Evolutionary conservation across 2,329 filamentous ascomycete species (phyloP).

Genomic region (Claviceps digitariae): DNA sequence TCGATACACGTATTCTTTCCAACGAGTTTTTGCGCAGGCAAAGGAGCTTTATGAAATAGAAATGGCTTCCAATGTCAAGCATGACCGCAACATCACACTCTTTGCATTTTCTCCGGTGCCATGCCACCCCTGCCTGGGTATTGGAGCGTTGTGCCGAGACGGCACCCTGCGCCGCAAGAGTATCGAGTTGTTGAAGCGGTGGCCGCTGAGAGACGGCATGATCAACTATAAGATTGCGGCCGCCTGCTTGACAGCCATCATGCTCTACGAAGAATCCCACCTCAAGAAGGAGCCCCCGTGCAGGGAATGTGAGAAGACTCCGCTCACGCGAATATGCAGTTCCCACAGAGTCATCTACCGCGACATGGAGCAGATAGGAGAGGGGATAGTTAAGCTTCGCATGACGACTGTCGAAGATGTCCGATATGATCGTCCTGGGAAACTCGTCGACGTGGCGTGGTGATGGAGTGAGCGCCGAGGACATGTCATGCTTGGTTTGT

Average conservation of each 20-base stretch:
- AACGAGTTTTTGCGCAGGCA: neutral
- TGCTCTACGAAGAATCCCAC: conserved; percentile 1
- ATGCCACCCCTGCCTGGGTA: conserved; percentile 1
- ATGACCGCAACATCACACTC: neutral
- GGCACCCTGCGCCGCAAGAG: neutral
- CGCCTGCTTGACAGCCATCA: neutral
- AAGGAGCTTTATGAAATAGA: conserved; percentile 1
- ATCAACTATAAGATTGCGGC: conserved; percentile 3
- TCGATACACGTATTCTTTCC: conserved; percentile 2
- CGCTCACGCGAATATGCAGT: neutral
- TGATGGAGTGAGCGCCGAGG: neutral
- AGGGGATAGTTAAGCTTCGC: neutral
- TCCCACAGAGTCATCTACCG: conserved; percentile 2
- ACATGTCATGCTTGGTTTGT: neutral
- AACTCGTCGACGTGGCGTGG: conserved; percentile 1
- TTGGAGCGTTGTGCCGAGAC: conserved; percentile 1
- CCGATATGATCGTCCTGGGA: neutral
- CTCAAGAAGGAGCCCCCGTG: neutral
- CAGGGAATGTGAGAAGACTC: neutral
- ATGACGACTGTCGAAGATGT: conserved; percentile 1
- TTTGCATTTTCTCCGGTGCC: conserved; percentile 1
- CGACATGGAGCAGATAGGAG: neutral
- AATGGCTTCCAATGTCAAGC: neutral
- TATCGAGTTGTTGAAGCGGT: neutral
- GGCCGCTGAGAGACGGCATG: conserved; percentile 3